Conservation (phyloP, 1,284 basidiomycete genomes). For the Austropuccinia psidii region DNA sequence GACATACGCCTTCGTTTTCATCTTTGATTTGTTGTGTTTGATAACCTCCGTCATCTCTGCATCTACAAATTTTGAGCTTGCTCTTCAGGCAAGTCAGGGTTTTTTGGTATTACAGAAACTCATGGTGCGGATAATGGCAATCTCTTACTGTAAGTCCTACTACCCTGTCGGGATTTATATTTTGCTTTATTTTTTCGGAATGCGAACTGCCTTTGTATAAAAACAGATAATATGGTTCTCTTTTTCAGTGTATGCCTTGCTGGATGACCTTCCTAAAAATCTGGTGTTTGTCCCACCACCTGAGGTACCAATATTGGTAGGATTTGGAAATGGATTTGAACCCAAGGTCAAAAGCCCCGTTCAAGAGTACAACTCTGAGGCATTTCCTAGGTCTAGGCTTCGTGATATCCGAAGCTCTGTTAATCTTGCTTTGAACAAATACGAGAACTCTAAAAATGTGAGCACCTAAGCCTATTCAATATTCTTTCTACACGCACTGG, state of each 20-base stretch:
- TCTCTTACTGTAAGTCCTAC: conserved; percentile 28
- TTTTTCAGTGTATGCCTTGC: conserved; percentile 16
- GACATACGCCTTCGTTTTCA: conserved; percentile 16
- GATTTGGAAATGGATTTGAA: too few species aligned
- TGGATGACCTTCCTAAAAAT: conserved; percentile 26
- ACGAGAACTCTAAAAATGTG: conserved; percentile 18
- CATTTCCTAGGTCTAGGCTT: neutral
- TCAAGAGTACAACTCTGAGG: neutral
- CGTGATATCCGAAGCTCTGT: neutral
- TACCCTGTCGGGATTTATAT: too few species aligned
- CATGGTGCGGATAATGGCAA: conserved; percentile 32
- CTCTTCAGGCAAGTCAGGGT: conserved; percentile 8
- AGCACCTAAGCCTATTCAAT: neutral
- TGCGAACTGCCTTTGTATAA: neutral
- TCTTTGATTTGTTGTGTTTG: conserved; percentile 23
- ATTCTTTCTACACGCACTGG: neutral
- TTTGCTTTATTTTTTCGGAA: neutral
- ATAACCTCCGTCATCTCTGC: conserved; percentile 25
- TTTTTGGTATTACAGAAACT: conserved; percentile 26
- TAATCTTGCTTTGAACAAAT: neutral
- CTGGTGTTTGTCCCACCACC: conserved; percentile 8
- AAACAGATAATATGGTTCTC: too few species aligned
- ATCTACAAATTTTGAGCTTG: conserved; percentile 14
- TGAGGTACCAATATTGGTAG: too few species aligned
- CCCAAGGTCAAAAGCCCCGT: neutral